These are phyloP conservation scores for Pleurotus giganteus DNA, from an alignment of 768 basidiomycete species.

Conservation along the genomic window DNA sequence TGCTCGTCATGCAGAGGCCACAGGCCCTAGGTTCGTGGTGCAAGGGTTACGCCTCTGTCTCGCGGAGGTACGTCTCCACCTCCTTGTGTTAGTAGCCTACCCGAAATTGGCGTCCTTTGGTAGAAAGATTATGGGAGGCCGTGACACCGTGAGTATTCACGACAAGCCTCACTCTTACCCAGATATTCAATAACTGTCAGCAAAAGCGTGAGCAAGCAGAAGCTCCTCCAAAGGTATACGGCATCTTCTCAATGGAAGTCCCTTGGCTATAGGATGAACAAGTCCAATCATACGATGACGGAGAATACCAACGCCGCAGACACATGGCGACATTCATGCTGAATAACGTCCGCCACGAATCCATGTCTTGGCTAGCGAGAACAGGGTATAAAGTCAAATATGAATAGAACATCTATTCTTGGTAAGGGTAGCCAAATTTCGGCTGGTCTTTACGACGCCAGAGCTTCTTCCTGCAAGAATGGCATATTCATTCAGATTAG, in stretches of 20 bases:
- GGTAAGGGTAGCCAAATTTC: conserved; percentile 87
- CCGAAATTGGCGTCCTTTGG: too few species aligned
- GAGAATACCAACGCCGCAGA: not conserved
- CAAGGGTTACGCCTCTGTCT: too few species aligned
- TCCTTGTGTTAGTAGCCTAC: too few species aligned
- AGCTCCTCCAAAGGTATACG: not conserved
- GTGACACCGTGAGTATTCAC: too few species aligned
- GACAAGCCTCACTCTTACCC: too few species aligned
- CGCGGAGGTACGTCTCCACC: too few species aligned
- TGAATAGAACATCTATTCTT: conserved; percentile 46
- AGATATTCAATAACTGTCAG: too few species aligned
- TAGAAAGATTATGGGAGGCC: too few species aligned
- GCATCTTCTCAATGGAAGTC: not conserved
- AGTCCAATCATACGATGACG: not conserved
- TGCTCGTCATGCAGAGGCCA: too few species aligned
- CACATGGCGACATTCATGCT: not conserved
- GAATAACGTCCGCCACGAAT: not conserved
- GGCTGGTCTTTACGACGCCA: conserved; percentile 87
- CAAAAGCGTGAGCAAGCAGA: too few species aligned
- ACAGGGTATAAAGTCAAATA: conserved; percentile 4
- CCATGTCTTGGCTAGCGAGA: too few species aligned
- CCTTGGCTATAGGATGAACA: not conserved
- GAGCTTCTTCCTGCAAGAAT: conserved; percentile 70
- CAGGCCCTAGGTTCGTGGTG: too few species aligned
- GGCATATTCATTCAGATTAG: not conserved